A percentile compares a stretch with the other conserved stretches of the same genome.
Evolutionary conservation across 768 basidiomycete genomes (phyloP).

Genomic region (Phlebiopsis flavidoalba): DNA sequence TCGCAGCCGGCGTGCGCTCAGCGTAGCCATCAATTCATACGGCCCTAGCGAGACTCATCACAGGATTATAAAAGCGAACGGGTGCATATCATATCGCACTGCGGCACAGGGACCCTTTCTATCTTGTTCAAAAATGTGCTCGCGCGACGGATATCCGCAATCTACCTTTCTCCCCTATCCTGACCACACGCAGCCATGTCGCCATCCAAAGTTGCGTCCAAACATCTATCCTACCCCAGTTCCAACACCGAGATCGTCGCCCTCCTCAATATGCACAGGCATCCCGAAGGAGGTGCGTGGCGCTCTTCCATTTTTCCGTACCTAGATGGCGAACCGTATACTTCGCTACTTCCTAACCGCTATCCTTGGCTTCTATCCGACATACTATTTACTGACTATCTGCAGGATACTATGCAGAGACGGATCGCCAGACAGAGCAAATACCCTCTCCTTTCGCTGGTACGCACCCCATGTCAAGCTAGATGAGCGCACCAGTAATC

Average conservation of each 20-base stretch:
- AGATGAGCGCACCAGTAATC: not conserved
- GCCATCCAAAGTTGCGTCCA: not conserved
- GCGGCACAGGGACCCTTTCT: too few species aligned
- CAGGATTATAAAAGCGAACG: too few species aligned
- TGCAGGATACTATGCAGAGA: conserved; percentile 32
- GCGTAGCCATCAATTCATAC: too few species aligned
- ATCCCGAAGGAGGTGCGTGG: conserved; percentile 26
- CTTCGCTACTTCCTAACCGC: not conserved
- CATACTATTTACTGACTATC: not conserved
- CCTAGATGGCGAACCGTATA: not conserved
- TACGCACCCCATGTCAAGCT: conserved; percentile 5
- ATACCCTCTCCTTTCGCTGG: conserved; percentile 31
- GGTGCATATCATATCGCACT: too few species aligned
- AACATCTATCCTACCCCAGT: conserved; percentile 20
- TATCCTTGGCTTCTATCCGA: not conserved
- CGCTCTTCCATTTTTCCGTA: not conserved
- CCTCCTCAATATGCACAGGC: conserved; percentile 22
- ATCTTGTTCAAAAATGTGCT: too few species aligned
- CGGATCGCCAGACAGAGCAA: conserved; percentile 24
- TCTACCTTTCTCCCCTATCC: not conserved
- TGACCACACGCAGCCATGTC: not conserved
- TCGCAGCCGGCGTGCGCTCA: too few species aligned
- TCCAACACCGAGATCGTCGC: conserved; percentile 23
- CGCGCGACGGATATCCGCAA: too few species aligned
- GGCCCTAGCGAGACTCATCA: too few species aligned